phyloP scores from a whole-genome alignment of 169 alveolate genomes.

The Cryptosporidium xiaoi region DNA sequence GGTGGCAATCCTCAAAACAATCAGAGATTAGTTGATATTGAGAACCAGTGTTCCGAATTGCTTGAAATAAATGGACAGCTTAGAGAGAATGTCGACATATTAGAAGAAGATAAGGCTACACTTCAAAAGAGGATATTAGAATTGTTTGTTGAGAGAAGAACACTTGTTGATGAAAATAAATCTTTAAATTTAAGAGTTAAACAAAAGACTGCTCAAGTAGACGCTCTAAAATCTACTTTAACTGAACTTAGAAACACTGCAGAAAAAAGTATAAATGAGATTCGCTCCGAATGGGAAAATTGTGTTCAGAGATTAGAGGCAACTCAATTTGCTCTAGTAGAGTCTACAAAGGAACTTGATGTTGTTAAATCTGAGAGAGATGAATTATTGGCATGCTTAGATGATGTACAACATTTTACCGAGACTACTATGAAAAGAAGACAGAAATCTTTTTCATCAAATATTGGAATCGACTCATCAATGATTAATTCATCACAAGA shows the following conservation, averaged over 20 bases:
- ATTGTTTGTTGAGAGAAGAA: conserved; percentile 67
- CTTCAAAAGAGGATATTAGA: conserved; percentile 64
- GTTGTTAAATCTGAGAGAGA: conserved; percentile 69
- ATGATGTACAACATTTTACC: conserved; percentile 71
- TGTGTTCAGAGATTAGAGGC: conserved; percentile 73
- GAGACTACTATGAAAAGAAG: conserved; percentile 72
- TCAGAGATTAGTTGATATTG: conserved; percentile 13
- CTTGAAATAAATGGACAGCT: conserved; percentile 34
- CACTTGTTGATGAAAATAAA: conserved; percentile 41
- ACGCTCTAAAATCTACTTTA: conserved; percentile 59
- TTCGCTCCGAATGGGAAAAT: conserved; percentile 60
- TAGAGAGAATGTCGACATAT: conserved; percentile 44
- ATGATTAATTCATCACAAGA: conserved; percentile 24
- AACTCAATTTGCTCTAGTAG: conserved; percentile 65
- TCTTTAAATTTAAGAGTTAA: conserved; percentile 36
- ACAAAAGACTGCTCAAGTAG: conserved; percentile 66
- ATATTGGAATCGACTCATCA: background rate
- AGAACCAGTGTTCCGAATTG: conserved; percentile 56
- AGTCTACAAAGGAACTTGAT: conserved; percentile 59
- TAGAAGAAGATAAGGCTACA: conserved; percentile 73
- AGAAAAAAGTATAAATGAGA: conserved; percentile 53
- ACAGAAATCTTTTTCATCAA: conserved; percentile 25
- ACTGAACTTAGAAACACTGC: conserved; percentile 74
- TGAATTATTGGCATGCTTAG: conserved; percentile 67
- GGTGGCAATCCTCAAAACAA: background rate